A percentile compares a stretch with the other conserved stretches of the same genome.
These are phyloP conservation scores for Castanopsis chinensis DNA, from an alignment of 306 rosid species.

Conservation along the genomic window DNA sequence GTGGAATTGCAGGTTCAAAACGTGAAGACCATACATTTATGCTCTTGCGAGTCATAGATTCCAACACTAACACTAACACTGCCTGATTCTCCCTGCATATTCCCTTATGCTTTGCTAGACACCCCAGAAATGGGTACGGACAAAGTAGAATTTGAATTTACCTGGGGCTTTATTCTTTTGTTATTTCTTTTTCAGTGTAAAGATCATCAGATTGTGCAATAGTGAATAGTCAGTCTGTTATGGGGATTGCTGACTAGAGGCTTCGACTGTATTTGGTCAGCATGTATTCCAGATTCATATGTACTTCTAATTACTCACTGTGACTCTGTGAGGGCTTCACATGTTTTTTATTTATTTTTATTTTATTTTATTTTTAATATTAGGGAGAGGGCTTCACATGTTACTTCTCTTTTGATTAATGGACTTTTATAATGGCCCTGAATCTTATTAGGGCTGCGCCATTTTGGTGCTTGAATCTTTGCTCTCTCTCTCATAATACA, in stretches of 20 bases:
- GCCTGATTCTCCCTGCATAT: background rate
- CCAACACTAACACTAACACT: background rate
- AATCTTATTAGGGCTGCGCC: background rate
- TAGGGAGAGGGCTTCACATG: too few relatives aligned
- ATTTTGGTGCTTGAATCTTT: background rate
- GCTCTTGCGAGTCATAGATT: background rate
- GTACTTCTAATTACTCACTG: background rate
- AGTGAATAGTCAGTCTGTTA: background rate
- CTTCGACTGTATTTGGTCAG: background rate
- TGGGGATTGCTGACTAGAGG: background rate
- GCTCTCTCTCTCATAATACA: background rate
- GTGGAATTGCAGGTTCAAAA: background rate
- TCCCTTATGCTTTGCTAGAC: background rate
- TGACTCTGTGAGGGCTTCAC: too few relatives aligned
- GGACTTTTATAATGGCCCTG: background rate
- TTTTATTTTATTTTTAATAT: too few relatives aligned
- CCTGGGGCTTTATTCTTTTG: background rate
- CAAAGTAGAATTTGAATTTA: background rate
- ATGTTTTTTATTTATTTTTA: too few relatives aligned
- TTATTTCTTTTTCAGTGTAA: background rate
- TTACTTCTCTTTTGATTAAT: background rate
- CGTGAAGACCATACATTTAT: background rate
- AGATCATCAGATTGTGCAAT: background rate
- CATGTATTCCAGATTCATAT: background rate
- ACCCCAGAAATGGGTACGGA: background rate